Evolutionary conservation across 2,329 filamentous ascomycete genomes (phyloP), one percentile per base, ranked within the genome.

Genomic region (Zasmidium angulare): DNA sequence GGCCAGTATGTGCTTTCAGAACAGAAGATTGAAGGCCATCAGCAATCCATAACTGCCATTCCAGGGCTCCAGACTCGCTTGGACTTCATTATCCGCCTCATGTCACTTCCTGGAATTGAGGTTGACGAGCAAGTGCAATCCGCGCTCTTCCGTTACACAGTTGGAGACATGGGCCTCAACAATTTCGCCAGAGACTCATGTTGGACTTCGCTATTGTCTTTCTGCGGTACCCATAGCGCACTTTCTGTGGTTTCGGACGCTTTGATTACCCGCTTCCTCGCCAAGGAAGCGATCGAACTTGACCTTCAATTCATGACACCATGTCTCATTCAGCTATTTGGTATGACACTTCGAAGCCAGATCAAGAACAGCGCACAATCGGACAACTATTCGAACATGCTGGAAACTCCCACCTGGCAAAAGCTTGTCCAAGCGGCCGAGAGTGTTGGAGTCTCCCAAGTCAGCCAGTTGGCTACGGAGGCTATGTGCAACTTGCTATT

Each of bases 11-110:
- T 75, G 66, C 59, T 68, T 53, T 26, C 56, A 36, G 20, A 59
- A 52, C 65, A 76, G 29, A 66, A 71, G 11, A 24, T 17, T 0
- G 20, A 23, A 6, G 10, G 23, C 14, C n/a, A 29, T 20, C 11
- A 23, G 17, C 17, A 58, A 4, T 40, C 31, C n/a, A 4, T 19
- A 7, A 43, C 26, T 6, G 40, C 31, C 29, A 11, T 59, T 22
- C 46, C 54, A 14, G 61, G 50, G 17, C 36, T 64, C 2, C 53
- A 48, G 7, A n/a, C 49, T 1, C 55, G 66, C 31, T 80, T 89
- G 40, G 81, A 86, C 1, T 89, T 90, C 66, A 80, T 90, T 20
- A 79, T 82, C 46, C 79, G 80, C 17, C 56, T 69, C 23, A 54
- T 67, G 40, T 53, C 59, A n/a, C 40, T 63, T 14, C 46, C 59